Evolutionary conservation across 805 yeast genomes (phyloP).

Genomic region (Wickerhamiella brachini): DNA sequence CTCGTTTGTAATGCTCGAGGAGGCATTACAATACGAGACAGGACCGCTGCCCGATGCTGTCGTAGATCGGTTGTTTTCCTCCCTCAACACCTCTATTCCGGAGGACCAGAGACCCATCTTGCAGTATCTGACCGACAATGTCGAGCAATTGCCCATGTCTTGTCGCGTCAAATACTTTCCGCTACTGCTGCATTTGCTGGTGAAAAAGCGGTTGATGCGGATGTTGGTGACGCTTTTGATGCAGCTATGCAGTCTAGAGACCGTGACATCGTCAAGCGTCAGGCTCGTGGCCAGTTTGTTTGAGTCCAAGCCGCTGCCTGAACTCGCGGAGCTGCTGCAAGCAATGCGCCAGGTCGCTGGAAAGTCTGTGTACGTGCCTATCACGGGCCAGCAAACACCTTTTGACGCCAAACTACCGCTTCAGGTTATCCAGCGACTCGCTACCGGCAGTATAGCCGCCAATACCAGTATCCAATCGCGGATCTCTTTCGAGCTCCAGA

Average conservation of each 20-base stretch:
- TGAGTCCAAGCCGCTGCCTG: not conserved
- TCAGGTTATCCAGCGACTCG: not conserved
- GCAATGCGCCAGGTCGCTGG: not conserved
- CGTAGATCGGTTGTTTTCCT: not conserved
- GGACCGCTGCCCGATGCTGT: not conserved
- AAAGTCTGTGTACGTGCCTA: constrained; percentile 2
- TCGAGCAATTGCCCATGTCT: not conserved
- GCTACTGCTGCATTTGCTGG: not conserved
- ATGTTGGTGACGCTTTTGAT: not conserved
- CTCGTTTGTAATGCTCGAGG: not conserved
- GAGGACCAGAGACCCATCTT: not conserved
- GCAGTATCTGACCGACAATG: not conserved
- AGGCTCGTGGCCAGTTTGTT: not conserved
- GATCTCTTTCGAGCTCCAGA: not conserved
- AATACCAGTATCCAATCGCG: not conserved
- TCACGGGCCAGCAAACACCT: constrained; percentile 2
- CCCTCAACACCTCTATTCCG: not conserved
- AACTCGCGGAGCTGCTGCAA: not conserved
- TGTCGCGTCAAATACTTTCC: not conserved
- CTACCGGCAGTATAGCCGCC: not conserved
- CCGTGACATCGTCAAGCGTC: constrained; percentile 2
- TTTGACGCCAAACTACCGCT: constrained; percentile 1
- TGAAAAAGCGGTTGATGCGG: not conserved
- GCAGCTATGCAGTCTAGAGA: not conserved
- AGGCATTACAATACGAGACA: not conserved